phyloP scores from a whole-genome alignment of 345 rosid species.

The Boechera stricta region DNA sequence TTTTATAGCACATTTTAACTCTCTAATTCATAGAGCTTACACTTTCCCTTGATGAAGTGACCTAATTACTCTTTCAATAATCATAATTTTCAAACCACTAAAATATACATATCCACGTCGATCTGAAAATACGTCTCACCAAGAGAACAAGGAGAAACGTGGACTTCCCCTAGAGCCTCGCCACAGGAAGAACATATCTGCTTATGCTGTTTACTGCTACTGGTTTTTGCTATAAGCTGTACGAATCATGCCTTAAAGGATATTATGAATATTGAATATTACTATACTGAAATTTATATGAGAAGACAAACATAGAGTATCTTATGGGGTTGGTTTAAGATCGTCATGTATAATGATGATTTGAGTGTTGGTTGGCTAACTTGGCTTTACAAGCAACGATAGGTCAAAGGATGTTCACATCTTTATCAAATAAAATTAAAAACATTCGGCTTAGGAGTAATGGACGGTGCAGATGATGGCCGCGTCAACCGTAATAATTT shows the following conservation, averaged over 20 bases:
- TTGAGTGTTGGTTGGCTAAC: slow-evolving; percentile 36
- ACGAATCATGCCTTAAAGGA: slow-evolving; percentile 4
- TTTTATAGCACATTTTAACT: no score
- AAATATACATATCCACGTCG: background rate
- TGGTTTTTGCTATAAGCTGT: background rate
- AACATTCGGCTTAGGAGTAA: slow-evolving; percentile 31
- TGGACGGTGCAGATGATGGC: slow-evolving; percentile 45
- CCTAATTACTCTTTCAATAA: background rate
- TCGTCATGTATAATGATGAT: slow-evolving; percentile 40
- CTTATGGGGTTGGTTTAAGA: slow-evolving; percentile 31
- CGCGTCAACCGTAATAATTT: slow-evolving; percentile 19
- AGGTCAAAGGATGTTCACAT: slow-evolving; percentile 42
- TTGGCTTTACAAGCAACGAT: slow-evolving; percentile 47
- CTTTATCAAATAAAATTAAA: slow-evolving; percentile 22
- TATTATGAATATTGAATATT: background rate
- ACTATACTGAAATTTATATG: background rate
- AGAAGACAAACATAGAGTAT: slow-evolving; percentile 21
- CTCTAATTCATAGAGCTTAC: background rate
- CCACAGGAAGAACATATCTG: background rate
- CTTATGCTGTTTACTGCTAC: background rate
- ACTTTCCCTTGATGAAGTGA: background rate
- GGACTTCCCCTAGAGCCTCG: background rate
- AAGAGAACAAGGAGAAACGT: background rate
- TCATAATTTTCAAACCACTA: background rate
- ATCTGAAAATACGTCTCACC: background rate